These are phyloP conservation scores for Stachybotrys echinatus DNA, from an alignment of 2,329 filamentous ascomycete species.

Conservation along the genomic window DNA sequence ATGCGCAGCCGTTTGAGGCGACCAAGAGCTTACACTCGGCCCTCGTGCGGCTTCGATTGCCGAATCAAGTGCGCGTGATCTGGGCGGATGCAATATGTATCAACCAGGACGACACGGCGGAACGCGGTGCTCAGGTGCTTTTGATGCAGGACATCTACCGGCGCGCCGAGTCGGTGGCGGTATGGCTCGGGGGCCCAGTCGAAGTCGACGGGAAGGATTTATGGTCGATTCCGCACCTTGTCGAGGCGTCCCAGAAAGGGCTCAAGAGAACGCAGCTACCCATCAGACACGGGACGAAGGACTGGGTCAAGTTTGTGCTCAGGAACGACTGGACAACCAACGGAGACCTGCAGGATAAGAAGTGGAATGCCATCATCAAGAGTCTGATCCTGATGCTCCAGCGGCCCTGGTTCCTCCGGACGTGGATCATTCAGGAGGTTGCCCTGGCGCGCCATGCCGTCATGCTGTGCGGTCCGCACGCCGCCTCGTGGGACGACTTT, in stretches of 20 bases:
- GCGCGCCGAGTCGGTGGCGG: conserved; percentile 5
- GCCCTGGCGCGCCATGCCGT: conserved; percentile 3
- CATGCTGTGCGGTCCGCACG: not conserved
- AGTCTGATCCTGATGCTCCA: not conserved
- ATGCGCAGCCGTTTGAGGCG: conserved; percentile 5
- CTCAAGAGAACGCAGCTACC: not conserved
- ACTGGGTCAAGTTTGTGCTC: not conserved
- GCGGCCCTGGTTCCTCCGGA: conserved; percentile 10
- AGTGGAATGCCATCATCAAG: not conserved
- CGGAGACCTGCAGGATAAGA: not conserved
- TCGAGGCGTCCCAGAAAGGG: not conserved
- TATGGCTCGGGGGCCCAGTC: conserved; percentile 6
- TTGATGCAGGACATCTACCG: conserved; percentile 18
- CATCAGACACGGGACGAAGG: not conserved
- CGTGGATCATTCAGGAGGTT: conserved; percentile 14
- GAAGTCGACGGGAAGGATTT: not conserved
- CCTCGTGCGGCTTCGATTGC: conserved; percentile 3
- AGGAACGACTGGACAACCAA: not conserved
- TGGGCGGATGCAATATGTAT: conserved; percentile 21
- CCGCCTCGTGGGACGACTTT: not conserved
- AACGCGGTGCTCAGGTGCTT: conserved; percentile 17
- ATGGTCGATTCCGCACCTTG: not conserved
- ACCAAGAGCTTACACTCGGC: conserved; percentile 6
- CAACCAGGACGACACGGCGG: conserved; percentile 15
- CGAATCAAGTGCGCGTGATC: not conserved